Conservation (phyloP, 768 basidiomycete species). For the Flagelloscypha sp. region DNA sequence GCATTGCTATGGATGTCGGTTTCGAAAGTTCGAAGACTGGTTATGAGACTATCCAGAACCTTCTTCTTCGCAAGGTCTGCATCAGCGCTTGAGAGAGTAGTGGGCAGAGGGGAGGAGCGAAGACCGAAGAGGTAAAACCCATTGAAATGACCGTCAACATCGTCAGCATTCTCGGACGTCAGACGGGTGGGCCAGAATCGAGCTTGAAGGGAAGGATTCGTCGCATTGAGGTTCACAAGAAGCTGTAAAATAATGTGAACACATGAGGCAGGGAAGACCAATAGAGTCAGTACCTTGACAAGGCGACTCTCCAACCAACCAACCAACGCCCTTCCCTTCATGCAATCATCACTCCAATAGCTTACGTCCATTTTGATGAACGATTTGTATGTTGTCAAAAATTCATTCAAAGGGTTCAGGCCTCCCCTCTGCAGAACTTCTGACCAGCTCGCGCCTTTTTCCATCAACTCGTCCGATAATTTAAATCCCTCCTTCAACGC, state of each 20-base stretch:
- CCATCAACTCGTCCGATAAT: too few relatives aligned
- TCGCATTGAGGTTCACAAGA: conserved; percentile 11
- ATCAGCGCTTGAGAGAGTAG: not conserved
- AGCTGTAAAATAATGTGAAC: conserved; percentile 6
- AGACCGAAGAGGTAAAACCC: conserved; percentile 17
- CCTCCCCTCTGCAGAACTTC: conserved; percentile 7
- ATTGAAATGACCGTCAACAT: conserved; percentile 3
- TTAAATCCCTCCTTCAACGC: too few relatives aligned
- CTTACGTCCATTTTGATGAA: conserved; percentile 14
- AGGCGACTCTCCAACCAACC: conserved; percentile 16
- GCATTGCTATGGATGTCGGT: conserved; percentile 9
- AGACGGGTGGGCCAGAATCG: conserved; percentile 15
- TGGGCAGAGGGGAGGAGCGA: conserved; percentile 1
- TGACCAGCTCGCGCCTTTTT: too few relatives aligned
- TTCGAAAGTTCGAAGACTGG: conserved; percentile 11
- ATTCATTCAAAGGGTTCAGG: conserved; percentile 1
- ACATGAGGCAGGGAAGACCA: not conserved
- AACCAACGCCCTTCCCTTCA: conserved; percentile 12
- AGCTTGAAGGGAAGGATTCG: conserved; percentile 5
- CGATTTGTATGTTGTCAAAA: conserved; percentile 7
- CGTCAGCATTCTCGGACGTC: conserved; percentile 5
- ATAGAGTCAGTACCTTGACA: conserved; percentile 10
- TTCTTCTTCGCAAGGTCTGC: not conserved
- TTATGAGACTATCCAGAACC: not conserved
- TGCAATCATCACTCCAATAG: conserved; percentile 13